Evolutionary conservation across 495 filamentous ascomycete species (phyloP), one percentile per base, ranked within the genome.

Genomic region (Talaromyces ruber): DNA sequence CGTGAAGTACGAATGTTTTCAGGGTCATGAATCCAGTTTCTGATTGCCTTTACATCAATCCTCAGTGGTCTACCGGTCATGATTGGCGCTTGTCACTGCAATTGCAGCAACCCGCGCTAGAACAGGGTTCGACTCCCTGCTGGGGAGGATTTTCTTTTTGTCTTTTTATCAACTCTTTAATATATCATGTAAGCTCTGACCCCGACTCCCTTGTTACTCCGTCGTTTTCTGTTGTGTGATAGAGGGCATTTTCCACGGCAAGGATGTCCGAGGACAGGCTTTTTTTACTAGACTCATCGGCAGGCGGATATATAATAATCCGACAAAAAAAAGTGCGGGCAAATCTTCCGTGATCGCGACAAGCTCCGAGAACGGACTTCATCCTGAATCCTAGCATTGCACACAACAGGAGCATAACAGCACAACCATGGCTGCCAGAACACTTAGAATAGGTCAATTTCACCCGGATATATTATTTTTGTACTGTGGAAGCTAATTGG

Each of bases 361-460:
- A n/a, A 45, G 58, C 69, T 70, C 71, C 71, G 71, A 73, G 70
- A 70, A 73, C 71, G 71, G 69, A 59, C 29, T 16, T 11, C 29
- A 14, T 32, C 55, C 8, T 22, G 18, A 22, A 54, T 54, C 5
- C 24, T 29, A 22, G 12, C 24, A 54, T 58, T 58, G 55, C 26
- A 58, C 26, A 53, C 18, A n/a, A 25, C 22, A 28, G 12, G 22
- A 54, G 22, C 47, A 51, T 29, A 8, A 50, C 55, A 14, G 26
- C 28, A 63, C 16, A 28, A 47, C 5, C 21, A 63, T 63, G 61
- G 82, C 82, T 76, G 70, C 72, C 65, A 74, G 81, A 65, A 79
- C 82, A 62, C 78, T 85, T 64, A 79, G 82, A 65, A 85, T 85
- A 76, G 82, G 80, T 82, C 64, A 74, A 67, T 68, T 65, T 61